phyloP scores from a whole-genome alignment of 352 stramenopile genomes.

The Peronospora destructor region DNA sequence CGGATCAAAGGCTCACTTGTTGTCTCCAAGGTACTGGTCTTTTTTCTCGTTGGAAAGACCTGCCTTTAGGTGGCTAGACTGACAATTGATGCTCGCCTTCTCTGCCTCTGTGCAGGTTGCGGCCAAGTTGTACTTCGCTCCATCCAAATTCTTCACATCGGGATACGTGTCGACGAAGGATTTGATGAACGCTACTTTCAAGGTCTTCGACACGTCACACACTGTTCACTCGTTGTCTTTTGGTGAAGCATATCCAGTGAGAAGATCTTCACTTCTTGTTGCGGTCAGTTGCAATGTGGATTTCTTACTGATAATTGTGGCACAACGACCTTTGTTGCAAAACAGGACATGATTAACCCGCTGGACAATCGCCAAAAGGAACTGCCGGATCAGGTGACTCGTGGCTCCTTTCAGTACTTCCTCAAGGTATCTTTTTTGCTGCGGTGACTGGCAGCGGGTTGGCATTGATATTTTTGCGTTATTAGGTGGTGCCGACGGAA shows the following conservation, averaged over 20 bases:
- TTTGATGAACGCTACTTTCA: constrained; percentile 59
- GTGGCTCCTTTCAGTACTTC: constrained; percentile 81
- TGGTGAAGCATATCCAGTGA: constrained; percentile 64
- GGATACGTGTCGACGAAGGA: constrained; percentile 65
- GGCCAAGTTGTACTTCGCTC: constrained; percentile 75
- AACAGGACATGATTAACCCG: constrained; percentile 79
- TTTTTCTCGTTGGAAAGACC: neutral
- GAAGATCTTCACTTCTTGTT: constrained; percentile 2
- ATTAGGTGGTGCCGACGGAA: constrained; percentile 92
- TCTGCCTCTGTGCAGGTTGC: constrained; percentile 38
- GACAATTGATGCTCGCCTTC: constrained; percentile 1
- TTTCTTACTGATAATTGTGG: neutral
- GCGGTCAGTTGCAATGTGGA: neutral
- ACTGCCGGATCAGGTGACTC: constrained; percentile 33
- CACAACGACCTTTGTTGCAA: neutral
- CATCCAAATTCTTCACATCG: constrained; percentile 75
- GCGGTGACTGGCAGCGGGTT: neutral
- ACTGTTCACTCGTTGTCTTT: constrained; percentile 63
- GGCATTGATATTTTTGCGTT: neutral
- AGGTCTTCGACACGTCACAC: constrained; percentile 71
- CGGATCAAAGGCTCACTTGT: constrained; percentile 63
- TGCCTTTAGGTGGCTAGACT: neutral
- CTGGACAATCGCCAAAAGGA: constrained; percentile 62
- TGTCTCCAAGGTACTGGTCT: constrained; percentile 56
- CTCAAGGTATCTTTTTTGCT: constrained; percentile 44